Evolutionary conservation across 495 filamentous ascomycete species (phyloP), one percentile per base, ranked within the genome.

Genomic region (Chlorociboria aeruginascens): DNA sequence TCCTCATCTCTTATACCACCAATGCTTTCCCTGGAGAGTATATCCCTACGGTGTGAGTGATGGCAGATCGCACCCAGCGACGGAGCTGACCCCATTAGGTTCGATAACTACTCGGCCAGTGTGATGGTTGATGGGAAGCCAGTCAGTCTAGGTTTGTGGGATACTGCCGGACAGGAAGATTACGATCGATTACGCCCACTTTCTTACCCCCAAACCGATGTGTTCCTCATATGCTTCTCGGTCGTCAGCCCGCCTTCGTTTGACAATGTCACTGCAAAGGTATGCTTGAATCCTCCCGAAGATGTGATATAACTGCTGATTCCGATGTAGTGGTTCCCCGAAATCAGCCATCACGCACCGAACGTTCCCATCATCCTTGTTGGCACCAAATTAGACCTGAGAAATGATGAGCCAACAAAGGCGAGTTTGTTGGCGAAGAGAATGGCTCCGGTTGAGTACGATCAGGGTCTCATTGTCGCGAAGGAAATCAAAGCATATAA

Each of bases 21-120:
- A 98, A 98, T 73, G 92, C 92, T 35, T 98, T 98, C 66, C 92
- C 92, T 12, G 92, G 92, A 55, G 92, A 98, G 72, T 98, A 98
- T 63, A 96, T 98, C 62, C 92, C 92, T 56, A 98, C 92, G 50
- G 93, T 97, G 90, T 97, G 70, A 73, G 86, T 81, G 39, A 8
- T n/a, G 8, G 10, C 28, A 40, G 40, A 12, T 17, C 14, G 25
- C 17, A 3, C 14, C 16, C n/a, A 29, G 25, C 32, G 30, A 7
- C 45, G 41, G 29, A 13, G 14, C 55, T 58, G 51, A 74, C 59
- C 10, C 17, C 40, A 9, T 13, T 28, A 98, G 92, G 49, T 98
- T 98, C 63, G 92, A 98, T 61, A 98, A 98, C 69, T 98, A 98
- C 69, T 95, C 92, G 40, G 92, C 92, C 45, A 93, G 85, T 70